These are phyloP conservation scores for Colletotrichum karsti DNA, from an alignment of 2,329 filamentous ascomycete genomes.

Conservation along the genomic window DNA sequence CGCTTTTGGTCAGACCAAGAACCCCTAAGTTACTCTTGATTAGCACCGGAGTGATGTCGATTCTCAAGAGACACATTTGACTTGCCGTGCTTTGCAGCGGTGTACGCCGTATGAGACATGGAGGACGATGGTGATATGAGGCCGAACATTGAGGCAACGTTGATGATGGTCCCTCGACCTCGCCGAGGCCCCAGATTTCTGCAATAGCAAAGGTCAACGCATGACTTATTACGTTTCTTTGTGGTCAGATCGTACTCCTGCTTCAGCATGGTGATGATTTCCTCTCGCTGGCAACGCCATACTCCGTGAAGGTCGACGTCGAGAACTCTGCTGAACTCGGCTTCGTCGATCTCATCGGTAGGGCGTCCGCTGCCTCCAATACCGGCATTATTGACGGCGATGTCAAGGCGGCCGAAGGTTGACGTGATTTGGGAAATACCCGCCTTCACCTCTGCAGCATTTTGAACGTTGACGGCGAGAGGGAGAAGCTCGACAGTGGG, in stretches of 20 bases:
- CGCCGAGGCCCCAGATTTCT: constrained; percentile 45
- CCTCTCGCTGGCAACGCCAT: constrained; percentile 63
- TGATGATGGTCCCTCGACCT: constrained; percentile 62
- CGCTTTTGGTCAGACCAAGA: constrained; percentile 60
- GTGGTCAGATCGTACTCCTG: constrained; percentile 48
- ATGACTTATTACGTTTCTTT: no score
- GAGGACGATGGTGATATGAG: constrained; percentile 47
- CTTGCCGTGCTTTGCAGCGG: constrained; percentile 59
- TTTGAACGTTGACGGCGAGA: constrained; percentile 55
- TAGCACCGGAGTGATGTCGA: background rate
- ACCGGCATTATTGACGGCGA: constrained; percentile 65
- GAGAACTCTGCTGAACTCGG: constrained; percentile 59
- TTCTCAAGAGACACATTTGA: background rate
- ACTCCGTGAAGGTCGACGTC: constrained; percentile 64
- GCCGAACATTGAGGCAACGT: constrained; percentile 61
- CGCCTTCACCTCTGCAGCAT: constrained; percentile 50
- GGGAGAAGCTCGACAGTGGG: constrained; percentile 49
- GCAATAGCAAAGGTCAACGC: background rate
- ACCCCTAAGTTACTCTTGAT: constrained; percentile 38
- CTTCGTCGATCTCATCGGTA: constrained; percentile 55
- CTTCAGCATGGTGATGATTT: constrained; percentile 59
- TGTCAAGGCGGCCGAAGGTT: constrained; percentile 61
- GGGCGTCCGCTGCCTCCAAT: constrained; percentile 49
- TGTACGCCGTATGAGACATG: constrained; percentile 55
- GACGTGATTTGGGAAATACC: constrained; percentile 49